Percentiles rank a stretch among this genome's conserved stretches.
These are phyloP conservation scores for Fusarium globosum DNA, from an alignment of 2,329 filamentous ascomycete genomes.

Conservation along the genomic window DNA sequence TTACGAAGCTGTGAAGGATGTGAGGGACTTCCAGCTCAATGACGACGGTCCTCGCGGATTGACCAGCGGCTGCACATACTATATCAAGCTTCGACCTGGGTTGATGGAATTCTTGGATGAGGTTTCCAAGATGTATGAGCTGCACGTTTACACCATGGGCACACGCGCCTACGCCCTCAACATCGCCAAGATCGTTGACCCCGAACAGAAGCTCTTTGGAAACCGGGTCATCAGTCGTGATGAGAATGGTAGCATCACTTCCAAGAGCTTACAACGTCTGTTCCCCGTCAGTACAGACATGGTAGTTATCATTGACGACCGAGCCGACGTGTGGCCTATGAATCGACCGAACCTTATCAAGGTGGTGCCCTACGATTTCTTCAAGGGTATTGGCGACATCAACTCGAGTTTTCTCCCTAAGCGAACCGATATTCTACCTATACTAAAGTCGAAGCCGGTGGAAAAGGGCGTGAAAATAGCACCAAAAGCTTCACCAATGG, in stretches of 20 bases:
- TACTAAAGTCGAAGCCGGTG: constrained; percentile 37
- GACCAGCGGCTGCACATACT: constrained; percentile 87
- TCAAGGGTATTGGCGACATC: constrained; percentile 97
- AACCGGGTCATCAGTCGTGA: constrained; percentile 96
- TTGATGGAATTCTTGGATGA: constrained; percentile 82
- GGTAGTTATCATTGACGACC: constrained; percentile 98
- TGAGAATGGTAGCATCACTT: constrained; percentile 92
- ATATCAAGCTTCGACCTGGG: constrained; percentile 96
- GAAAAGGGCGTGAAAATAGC: constrained; percentile 26
- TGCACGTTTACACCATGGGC: constrained; percentile 99
- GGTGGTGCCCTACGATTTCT: constrained; percentile 96
- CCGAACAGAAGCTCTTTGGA: constrained; percentile 87
- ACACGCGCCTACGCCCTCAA: constrained; percentile 95
- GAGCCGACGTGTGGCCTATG: constrained; percentile 92
- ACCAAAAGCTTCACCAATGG: constrained; percentile 63
- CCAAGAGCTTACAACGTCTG: constrained; percentile 88
- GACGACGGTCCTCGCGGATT: constrained; percentile 82
- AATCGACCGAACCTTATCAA: constrained; percentile 95
- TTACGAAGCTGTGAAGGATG: constrained; percentile 88
- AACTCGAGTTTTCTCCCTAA: constrained; percentile 97
- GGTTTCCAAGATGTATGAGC: constrained; percentile 85
- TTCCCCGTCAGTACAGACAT: constrained; percentile 98
- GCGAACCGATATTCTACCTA: constrained; percentile 64
- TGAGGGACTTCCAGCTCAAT: constrained; percentile 86
- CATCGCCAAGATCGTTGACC: constrained; percentile 93